Percentiles rank a stretch among this genome's conserved stretches.
These are phyloP conservation scores for Dothidotthia symphoricarpi DNA, from an alignment of 2,329 filamentous ascomycete species.

Conservation along the genomic window DNA sequence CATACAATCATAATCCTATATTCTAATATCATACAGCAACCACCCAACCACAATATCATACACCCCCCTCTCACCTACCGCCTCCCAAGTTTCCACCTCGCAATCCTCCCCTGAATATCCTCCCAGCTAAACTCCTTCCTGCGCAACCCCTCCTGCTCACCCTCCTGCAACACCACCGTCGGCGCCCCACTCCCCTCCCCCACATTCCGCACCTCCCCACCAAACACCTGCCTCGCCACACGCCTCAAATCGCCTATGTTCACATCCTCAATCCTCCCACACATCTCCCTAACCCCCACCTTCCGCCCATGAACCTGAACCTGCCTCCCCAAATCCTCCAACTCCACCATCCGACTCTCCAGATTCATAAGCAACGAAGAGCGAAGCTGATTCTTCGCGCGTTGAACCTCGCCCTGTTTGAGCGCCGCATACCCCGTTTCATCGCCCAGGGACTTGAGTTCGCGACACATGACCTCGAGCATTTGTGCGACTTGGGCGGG, in stretches of 20 bases:
- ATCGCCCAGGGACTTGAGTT: slow-evolving; percentile 74
- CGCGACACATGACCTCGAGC: slow-evolving; percentile 93
- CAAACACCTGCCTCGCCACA: slow-evolving; percentile 76
- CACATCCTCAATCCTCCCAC: slow-evolving; percentile 75
- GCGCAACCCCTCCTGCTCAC: slow-evolving; percentile 68
- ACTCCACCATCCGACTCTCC: slow-evolving; percentile 93
- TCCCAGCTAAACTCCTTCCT: slow-evolving; percentile 74
- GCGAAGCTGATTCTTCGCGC: slow-evolving; percentile 95
- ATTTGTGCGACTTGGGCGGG: slow-evolving; percentile 76
- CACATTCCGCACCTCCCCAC: slow-evolving; percentile 70
- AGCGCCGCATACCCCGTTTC: slow-evolving; percentile 73
- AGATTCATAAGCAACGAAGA: slow-evolving; percentile 94
- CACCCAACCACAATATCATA: too few species aligned
- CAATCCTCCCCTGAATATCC: slow-evolving; percentile 84
- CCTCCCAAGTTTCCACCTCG: slow-evolving; percentile 76
- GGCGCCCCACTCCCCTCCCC: slow-evolving; percentile 82
- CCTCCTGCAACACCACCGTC: slow-evolving; percentile 93
- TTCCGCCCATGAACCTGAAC: slow-evolving; percentile 96
- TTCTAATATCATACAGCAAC: too few species aligned
- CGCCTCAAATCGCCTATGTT: slow-evolving; percentile 77
- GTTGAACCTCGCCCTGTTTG: slow-evolving; percentile 73
- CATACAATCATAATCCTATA: too few species aligned
- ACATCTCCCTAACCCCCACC: slow-evolving; percentile 92
- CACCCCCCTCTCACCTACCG: too few species aligned
- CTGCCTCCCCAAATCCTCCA: slow-evolving; percentile 91